These are phyloP conservation scores for Pueraria montana DNA, from an alignment of 306 rosid genomes.

Conservation along the genomic window DNA sequence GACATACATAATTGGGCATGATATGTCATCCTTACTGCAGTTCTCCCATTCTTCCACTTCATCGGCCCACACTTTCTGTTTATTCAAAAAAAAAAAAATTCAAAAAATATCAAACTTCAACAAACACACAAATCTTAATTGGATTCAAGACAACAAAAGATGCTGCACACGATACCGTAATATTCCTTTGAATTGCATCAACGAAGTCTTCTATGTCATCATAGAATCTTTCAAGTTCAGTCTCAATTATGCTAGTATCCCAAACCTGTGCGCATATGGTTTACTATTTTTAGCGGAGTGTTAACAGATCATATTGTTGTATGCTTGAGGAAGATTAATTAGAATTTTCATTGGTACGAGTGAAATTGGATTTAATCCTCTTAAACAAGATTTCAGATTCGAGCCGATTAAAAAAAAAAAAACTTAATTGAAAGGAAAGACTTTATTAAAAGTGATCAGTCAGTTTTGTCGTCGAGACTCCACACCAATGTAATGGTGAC, in stretches of 20 bases:
- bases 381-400: too few species aligned
- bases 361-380: too few species aligned
- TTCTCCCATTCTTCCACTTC: conserved; percentile 74
- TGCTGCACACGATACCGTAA: conserved; percentile 61
- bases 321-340: too few species aligned
- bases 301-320: too few species aligned
- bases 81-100: not conserved
- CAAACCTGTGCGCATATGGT: conserved; percentile 59
- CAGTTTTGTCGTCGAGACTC: too few species aligned
- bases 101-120: not conserved
- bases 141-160: not conserved
- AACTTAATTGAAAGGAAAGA: too few species aligned
- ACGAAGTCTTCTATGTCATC: conserved; percentile 54
- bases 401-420: too few species aligned
- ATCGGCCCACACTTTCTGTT: conserved; percentile 78
- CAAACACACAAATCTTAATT: not conserved
- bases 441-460: too few species aligned
- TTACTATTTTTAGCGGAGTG: too few species aligned
- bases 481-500: too few species aligned
- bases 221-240: conserved; percentile 70
- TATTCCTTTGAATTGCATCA: conserved; percentile 69
- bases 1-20: conserved; percentile 77
- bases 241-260: conserved; percentile 80
- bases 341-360: too few species aligned
- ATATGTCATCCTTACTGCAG: conserved; percentile 57